Conservation (phyloP, 148 eudicot species). For the Limonium bicolor region DNA sequence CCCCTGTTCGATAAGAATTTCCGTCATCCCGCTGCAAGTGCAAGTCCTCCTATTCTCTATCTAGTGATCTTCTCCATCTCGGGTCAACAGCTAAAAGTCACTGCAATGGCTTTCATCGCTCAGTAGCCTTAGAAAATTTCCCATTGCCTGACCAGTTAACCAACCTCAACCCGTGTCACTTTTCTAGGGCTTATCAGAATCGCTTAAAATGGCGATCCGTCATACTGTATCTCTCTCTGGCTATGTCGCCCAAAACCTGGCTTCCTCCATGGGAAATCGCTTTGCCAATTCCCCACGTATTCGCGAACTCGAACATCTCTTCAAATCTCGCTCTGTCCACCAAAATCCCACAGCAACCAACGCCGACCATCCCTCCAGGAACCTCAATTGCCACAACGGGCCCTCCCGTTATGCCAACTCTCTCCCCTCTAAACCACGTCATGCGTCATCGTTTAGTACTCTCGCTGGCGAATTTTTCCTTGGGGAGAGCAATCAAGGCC, state of each 20-base stretch:
- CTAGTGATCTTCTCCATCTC: too few relatives aligned
- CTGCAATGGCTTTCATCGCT: slow-evolving; percentile 22
- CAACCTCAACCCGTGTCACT: slow-evolving; percentile 21
- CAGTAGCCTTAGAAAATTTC: slow-evolving; percentile 15
- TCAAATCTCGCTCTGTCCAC: slow-evolving; percentile 17
- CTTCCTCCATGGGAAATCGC: slow-evolving; percentile 27
- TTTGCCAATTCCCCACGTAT: slow-evolving; percentile 22
- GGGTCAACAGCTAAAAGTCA: too few relatives aligned
- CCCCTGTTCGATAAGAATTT: too few relatives aligned
- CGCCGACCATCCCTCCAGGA: slow-evolving; percentile 5
- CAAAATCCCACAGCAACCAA: too few relatives aligned
- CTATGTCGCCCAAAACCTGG: slow-evolving; percentile 41
- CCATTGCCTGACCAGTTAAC: slow-evolving; percentile 1
- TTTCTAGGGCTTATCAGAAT: slow-evolving; percentile 13
- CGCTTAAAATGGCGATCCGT: slow-evolving; percentile 56
- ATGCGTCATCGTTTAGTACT: slow-evolving; percentile 19
- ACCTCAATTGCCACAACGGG: neutral
- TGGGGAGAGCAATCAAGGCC: slow-evolving; percentile 14
- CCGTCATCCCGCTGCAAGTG: too few relatives aligned
- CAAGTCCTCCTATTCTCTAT: too few relatives aligned
- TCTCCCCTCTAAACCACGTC: slow-evolving; percentile 12
- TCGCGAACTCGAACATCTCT: slow-evolving; percentile 29
- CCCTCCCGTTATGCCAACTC: slow-evolving; percentile 5
- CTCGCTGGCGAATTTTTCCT: slow-evolving; percentile 28
- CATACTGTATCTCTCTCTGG: slow-evolving; percentile 56